Evolutionary conservation across 2,329 filamentous ascomycete species (phyloP), one percentile per base, ranked within the genome.

Genomic region (Exophiala mesophila): DNA sequence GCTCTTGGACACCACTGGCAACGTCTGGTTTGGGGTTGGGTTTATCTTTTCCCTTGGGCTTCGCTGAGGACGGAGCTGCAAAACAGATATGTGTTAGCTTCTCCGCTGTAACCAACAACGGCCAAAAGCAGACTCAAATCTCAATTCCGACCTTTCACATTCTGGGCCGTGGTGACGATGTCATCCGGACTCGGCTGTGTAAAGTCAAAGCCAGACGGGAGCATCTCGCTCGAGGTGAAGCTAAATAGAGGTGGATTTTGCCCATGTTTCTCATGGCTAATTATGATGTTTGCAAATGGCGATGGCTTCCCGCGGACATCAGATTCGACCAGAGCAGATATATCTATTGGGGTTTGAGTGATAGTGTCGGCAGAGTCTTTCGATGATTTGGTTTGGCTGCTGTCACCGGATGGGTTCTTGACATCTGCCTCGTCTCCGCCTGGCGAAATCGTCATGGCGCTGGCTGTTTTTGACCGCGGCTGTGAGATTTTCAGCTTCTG

Each of bases 161-260:
- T 82, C 73, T 95, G 90, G 55, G 89, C 90, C 63, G 82, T 80
- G 50, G 88, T 74, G 57, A 96, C 85, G 59, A 92, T 69, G 63
- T 96, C 89, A 69, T 97, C 89, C 55, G 89, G 89, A 66, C 89
- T 96, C 41, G 90, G 89, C 62, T 80, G 79, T 72, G 82, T 73
- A 68, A 96, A 96, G 45, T 82, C 66, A 62, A 68, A 70, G 33
- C 59, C 58, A 63, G 66, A 62, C 68, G 45, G 18, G 45, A 35
- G 29, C n/a, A 18, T 13, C 18, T 18, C 32, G 23, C 30, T 17
- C 23, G 44, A 36, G n/a, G 45, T 16, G 20, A 48, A n/a, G 17
- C 44, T 31, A 24, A 12, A 36, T 18, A 42, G 33, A 16, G 38
- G 13, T 21, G 24, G 20, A 12, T 29, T 38, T 16, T 16, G 21